Evolutionary conservation across 768 basidiomycete species (phyloP), one percentile per base, ranked within the genome.

Genomic region (Suillus sp.): DNA sequence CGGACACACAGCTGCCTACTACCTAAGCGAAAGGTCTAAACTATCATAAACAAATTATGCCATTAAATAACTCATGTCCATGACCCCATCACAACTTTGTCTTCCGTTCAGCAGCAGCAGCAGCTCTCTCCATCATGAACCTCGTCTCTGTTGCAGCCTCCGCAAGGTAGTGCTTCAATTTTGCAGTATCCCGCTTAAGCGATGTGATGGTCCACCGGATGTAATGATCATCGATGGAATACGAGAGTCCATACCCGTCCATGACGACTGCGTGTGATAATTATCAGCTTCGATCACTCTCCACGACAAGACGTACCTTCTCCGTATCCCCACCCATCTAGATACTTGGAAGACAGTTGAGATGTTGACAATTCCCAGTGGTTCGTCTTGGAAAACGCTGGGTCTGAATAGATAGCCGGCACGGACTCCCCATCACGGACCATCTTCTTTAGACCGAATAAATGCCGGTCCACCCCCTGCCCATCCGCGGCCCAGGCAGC

Each of bases 321-420:
- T 9, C 95, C 95, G 72, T 98, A 98, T 16, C 96, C 97, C 96
- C 96, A 99, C 25, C 95, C 95, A 68, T 96, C 93, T 38, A 99
- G 79, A 74, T 83, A 95, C 58, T 81, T 81, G 50, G 86, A 89
- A 57, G 88, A 90, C 62, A 99, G 78, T 76, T 97, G 93, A 65
- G 89, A 91, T 22, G 97, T 99, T 45, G 89, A 92, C 68, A 99
- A 78, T 76, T 96, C 92, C 97, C 97, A 99, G 74, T 96, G 92
- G 65, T 75, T 86, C 50, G 89, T 91, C 73, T 81, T 82, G 8
- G 79, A 69, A 70, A 83, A 96, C 9, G 90, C 87, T 60, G 78
- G 76, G 70, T 98, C 95, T 55, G 71, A 82, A 79, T 93, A 96
- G 3, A 97, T 79, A 65, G 76, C 85, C 1, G 93, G 96, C 40